phyloP scores from a whole-genome alignment of 768 basidiomycete species.

The Neoboletus magnificus region DNA sequence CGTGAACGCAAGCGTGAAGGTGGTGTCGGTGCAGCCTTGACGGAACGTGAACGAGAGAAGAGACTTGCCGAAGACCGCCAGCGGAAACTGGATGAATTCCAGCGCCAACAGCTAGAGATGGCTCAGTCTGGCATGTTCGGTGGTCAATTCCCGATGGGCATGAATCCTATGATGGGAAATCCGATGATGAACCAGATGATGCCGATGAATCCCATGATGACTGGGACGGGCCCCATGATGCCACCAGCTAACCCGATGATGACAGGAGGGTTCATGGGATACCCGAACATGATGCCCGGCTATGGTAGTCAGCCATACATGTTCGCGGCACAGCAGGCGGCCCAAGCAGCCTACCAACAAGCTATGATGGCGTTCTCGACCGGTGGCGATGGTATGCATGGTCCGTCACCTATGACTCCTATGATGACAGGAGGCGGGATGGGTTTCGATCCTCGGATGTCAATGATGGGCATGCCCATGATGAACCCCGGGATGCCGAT shows the following conservation, averaged over 20 bases:
- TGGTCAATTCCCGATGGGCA: conserved; percentile 41
- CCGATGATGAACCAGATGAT: conserved; percentile 53
- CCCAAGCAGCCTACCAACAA: conserved; percentile 81
- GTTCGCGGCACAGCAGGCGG: conserved; percentile 83
- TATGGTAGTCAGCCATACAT: conserved; percentile 69
- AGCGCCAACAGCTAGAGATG: conserved; percentile 86
- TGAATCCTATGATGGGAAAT: conserved; percentile 72
- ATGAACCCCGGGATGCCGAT: conserved; percentile 45
- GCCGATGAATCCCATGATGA: conserved; percentile 57
- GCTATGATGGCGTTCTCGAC: conserved; percentile 82
- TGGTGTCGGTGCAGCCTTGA: conserved; percentile 90
- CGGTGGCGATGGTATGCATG: conserved; percentile 56
- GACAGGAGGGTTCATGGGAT: conserved; percentile 49
- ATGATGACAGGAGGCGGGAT: conserved; percentile 57
- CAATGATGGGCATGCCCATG: conserved; percentile 77
- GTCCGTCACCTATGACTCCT: conserved; percentile 42
- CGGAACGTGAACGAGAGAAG: conserved; percentile 93
- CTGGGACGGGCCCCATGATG: conserved; percentile 51
- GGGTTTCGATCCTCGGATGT: conserved; percentile 73
- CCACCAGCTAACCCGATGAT: conserved; percentile 47
- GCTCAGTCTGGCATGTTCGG: conserved; percentile 79
- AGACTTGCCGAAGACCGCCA: conserved; percentile 90
- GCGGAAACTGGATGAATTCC: conserved; percentile 87
- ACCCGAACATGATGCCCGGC: conserved; percentile 38
- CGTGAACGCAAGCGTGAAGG: conserved; percentile 92